phyloP scores from a whole-genome alignment of 2,329 filamentous ascomycete species.

The Diaporthe citriasiana region DNA sequence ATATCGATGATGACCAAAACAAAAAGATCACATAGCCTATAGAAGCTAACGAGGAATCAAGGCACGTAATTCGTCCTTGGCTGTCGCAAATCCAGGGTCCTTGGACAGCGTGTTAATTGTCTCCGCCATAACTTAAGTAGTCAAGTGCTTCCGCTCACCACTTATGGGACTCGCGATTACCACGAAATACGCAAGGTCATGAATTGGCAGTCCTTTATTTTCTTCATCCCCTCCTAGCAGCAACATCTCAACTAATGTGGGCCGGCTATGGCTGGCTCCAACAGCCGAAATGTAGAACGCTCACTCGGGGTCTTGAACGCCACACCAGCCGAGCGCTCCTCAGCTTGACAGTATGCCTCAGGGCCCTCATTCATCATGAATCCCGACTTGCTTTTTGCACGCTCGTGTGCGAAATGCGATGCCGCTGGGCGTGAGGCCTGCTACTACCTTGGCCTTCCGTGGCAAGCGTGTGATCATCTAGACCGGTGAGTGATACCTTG shows the following conservation, averaged over 20 bases:
- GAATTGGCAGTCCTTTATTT: neutral
- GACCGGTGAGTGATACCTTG: neutral
- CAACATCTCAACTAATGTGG: neutral
- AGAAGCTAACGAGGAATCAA: conserved; percentile 1
- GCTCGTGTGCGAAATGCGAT: neutral
- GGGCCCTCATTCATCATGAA: neutral
- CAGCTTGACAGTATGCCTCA: neutral
- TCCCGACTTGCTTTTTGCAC: neutral
- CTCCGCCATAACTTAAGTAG: no score
- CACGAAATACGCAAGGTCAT: neutral
- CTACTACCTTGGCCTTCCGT: neutral
- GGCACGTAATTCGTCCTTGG: neutral
- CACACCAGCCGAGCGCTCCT: neutral
- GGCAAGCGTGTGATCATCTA: neutral
- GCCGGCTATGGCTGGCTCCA: neutral
- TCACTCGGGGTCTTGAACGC: neutral
- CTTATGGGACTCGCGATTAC: neutral
- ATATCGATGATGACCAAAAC: conserved; percentile 36
- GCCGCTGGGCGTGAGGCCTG: neutral
- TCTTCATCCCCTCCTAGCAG: neutral
- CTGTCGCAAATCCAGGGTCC: neutral
- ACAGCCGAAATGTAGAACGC: neutral
- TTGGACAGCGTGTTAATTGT: neutral
- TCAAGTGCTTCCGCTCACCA: neutral
- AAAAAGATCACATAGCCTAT: conserved; percentile 3